Evolutionary conservation across 805 yeast genomes (phyloP).

Genomic region (Suhomyces pyralidae): DNA sequence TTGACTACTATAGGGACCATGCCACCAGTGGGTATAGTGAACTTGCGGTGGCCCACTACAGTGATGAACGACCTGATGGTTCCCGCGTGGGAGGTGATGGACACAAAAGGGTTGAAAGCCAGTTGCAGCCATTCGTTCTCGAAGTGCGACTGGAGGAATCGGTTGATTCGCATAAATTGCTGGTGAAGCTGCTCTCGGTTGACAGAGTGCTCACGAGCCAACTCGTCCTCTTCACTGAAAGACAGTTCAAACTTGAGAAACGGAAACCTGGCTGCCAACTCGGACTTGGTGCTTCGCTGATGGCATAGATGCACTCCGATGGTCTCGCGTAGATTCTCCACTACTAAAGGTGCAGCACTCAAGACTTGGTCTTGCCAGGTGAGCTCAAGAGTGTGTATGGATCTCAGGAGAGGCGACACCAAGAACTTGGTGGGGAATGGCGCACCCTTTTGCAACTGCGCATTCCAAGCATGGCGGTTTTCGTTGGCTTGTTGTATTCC

Average conservation of each 20-base stretch:
- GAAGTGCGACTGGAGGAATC: conserved; percentile 20
- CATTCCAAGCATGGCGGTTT: conserved; percentile 19
- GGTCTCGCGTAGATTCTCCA: conserved; percentile 23
- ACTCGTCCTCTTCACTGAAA: conserved; percentile 19
- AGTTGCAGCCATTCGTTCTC: conserved; percentile 8
- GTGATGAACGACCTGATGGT: conserved; percentile 24
- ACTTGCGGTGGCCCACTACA: conserved; percentile 26
- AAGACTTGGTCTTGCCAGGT: conserved; percentile 19
- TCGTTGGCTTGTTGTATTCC: conserved; percentile 24
- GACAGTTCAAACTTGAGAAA: conserved; percentile 17
- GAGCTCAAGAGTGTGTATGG: conserved; percentile 17
- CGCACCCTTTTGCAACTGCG: conserved; percentile 18
- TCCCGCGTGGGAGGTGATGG: conserved; percentile 27
- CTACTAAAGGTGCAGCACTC: conserved; percentile 16
- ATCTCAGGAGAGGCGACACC: conserved; percentile 27
- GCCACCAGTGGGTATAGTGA: conserved; percentile 29
- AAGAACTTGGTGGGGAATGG: conserved; percentile 23
- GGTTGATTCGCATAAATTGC: conserved; percentile 19
- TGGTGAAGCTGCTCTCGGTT: conserved; percentile 16
- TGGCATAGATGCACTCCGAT: conserved; percentile 26
- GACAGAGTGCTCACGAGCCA: conserved; percentile 7
- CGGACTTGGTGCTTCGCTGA: conserved; percentile 16
- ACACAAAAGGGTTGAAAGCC: conserved; percentile 11
- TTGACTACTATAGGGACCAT: conserved; percentile 26
- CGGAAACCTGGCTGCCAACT: conserved; percentile 14